These are phyloP conservation scores for Candida pini DNA, from an alignment of 805 yeast genomes.

Conservation along the genomic window DNA sequence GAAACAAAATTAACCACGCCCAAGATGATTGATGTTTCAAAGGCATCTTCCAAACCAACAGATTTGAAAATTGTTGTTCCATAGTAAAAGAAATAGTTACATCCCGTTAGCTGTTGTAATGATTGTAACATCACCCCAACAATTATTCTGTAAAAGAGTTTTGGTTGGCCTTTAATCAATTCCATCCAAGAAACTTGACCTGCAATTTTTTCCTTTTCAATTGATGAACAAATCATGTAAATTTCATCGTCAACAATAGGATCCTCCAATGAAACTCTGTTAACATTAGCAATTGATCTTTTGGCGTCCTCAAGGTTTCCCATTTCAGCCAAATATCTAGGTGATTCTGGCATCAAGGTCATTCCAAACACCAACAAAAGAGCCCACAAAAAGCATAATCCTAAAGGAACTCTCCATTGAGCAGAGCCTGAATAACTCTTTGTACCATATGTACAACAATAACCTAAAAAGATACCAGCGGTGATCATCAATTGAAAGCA, in stretches of 20 bases:
- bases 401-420: conserved; percentile 67
- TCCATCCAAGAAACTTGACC: conserved; percentile 65
- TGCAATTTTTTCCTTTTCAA: conserved; percentile 55
- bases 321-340: conserved; percentile 53
- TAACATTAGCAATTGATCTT: conserved; percentile 49
- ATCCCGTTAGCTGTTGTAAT: conserved; percentile 58
- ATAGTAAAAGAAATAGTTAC: conserved; percentile 62
- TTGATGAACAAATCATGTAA: conserved; percentile 50
- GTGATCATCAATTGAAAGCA: conserved; percentile 68
- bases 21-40: conserved; percentile 52
- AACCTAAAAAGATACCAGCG: conserved; percentile 65
- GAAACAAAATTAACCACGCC: conserved; percentile 53
- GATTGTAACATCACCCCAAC: conserved; percentile 58
- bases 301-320: conserved; percentile 48
- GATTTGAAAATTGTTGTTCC: conserved; percentile 58
- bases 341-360: conserved; percentile 64
- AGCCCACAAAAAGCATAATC: conserved; percentile 48
- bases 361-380: conserved; percentile 42
- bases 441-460: conserved; percentile 62
- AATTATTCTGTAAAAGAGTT: conserved; percentile 47
- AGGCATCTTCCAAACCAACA: conserved; percentile 53
- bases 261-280: conserved; percentile 49
- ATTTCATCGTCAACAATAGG: conserved; percentile 51
- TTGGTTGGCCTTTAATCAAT: conserved; percentile 58
- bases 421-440: conserved; percentile 42